Conservation (phyloP, 192 early-diverging fungal genomes). For the Spinellus fusiger region DNA sequence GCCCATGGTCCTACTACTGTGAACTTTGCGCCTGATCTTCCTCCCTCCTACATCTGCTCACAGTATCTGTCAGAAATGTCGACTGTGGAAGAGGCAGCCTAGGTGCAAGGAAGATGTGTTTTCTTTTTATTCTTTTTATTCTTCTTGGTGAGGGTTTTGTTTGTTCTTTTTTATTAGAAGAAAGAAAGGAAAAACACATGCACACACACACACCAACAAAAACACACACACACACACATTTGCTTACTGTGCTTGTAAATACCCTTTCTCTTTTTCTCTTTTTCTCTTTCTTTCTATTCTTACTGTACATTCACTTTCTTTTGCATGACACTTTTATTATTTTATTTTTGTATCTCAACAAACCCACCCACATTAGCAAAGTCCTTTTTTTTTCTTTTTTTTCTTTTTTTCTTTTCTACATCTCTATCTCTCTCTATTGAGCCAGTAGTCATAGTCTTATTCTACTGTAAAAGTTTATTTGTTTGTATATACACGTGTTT, state of each 20-base stretch:
- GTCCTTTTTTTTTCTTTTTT: not conserved
- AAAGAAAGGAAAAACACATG: too few relatives aligned
- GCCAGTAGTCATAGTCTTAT: too few relatives aligned
- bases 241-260: too few relatives aligned
- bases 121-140: too few relatives aligned
- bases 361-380: not conserved
- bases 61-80: conserved; percentile 15
- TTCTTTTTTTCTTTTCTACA: not conserved
- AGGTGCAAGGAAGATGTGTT: too few relatives aligned
- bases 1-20: not conserved
- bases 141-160: too few relatives aligned
- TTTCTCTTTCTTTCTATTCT: not conserved
- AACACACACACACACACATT: too few relatives aligned
- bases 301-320: not conserved
- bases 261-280: not conserved
- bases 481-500: too few relatives aligned
- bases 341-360: not conserved
- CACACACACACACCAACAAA: too few relatives aligned
- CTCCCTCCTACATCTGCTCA: conserved; percentile 19
- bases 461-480: too few relatives aligned
- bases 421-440: too few relatives aligned
- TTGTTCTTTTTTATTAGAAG: too few relatives aligned
- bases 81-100: conserved; percentile 8
- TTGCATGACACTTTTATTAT: not conserved
- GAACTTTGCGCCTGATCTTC: conserved; percentile 5